Evolutionary conservation across 441 rosid species (phyloP), one percentile per base, ranked within the genome.

Genomic region (Euphorbia celastroides): DNA sequence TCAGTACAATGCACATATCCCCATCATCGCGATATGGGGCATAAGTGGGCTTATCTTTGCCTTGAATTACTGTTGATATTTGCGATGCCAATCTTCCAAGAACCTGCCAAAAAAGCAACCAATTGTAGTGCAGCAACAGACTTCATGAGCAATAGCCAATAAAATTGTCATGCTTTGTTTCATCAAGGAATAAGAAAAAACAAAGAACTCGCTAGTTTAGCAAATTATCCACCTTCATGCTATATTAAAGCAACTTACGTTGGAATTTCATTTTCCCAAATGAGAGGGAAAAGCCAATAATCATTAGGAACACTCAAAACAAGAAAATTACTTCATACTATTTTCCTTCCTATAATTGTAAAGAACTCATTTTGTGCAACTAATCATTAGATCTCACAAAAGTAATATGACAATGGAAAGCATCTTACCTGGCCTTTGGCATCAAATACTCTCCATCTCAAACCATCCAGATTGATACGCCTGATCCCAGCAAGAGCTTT

Each of bases 31-130:
- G 91, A 80, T 96, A 74, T 25, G 99, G 94, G 54, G 97, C 74
- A 52, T 90, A 93, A 9, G 89, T 96, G n/a, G 99, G 98, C 85
- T 92, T 95, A 76, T 95, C 98, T 78, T 95, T 95, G 68, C 98
- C 98, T 78, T 92, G 99, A 71, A 92, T 59, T 70, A 96, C 96
- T 0, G 95, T 93, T 30, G 99, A 81, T 69, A 96, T 73, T 73
- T 93, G 98, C 64, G 99, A 89, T 11, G 99, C 98, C 67, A 96
- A 80, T 78, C 99, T 85, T 65, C 99, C 98, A 51, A 95, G 96
- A 48, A 95, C 98, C 98, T 95, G 67, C 11, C n/a, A 55, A 46
- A 20, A 73, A 65, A 22, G 7, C 2, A 13, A 41, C 17, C 16
- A 23, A 59, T 60, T 25, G 32, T 59, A 52, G 28, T 59, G 71